phyloP scores from a whole-genome alignment of 2,329 filamentous ascomycete genomes.

The Eutypella sp. region DNA sequence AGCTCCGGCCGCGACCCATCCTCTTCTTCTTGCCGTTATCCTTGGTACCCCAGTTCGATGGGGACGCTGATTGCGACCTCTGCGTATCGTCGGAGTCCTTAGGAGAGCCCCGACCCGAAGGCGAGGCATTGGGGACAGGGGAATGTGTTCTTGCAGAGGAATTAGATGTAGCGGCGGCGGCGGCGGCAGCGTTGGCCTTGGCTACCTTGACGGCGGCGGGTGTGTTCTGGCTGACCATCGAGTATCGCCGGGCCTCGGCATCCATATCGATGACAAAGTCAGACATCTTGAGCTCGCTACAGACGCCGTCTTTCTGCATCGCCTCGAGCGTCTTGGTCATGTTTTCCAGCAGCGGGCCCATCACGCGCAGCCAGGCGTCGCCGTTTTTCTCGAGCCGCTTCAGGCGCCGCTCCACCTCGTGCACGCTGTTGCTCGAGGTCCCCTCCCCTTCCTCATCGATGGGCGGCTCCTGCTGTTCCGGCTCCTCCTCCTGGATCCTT shows the following conservation, averaged over 20 bases:
- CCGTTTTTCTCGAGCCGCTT: constrained; percentile 12
- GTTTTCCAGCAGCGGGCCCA: constrained; percentile 12
- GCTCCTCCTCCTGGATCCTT: background rate
- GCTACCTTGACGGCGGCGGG: background rate
- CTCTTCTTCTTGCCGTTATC: background rate
- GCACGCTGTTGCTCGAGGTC: constrained; percentile 3
- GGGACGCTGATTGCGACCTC: background rate
- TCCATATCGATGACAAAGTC: background rate
- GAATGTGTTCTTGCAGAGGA: too few relatives aligned
- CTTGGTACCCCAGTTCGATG: background rate
- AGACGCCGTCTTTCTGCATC: constrained; percentile 9
- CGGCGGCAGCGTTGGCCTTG: too few relatives aligned
- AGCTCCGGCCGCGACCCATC: background rate
- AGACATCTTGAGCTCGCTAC: background rate
- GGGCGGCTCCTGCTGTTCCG: background rate
- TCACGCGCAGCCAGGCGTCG: constrained; percentile 13
- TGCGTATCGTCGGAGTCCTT: too few relatives aligned
- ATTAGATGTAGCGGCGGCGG: too few relatives aligned
- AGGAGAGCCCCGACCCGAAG: too few relatives aligned
- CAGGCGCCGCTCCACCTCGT: constrained; percentile 13
- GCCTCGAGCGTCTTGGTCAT: constrained; percentile 16
- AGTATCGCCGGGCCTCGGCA: background rate
- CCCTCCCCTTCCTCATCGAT: background rate
- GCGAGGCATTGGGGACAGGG: too few relatives aligned
- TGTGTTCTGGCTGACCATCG: background rate